Evolutionary conservation across 257 asterid species (phyloP).

Genomic region (Salvia splendens): DNA sequence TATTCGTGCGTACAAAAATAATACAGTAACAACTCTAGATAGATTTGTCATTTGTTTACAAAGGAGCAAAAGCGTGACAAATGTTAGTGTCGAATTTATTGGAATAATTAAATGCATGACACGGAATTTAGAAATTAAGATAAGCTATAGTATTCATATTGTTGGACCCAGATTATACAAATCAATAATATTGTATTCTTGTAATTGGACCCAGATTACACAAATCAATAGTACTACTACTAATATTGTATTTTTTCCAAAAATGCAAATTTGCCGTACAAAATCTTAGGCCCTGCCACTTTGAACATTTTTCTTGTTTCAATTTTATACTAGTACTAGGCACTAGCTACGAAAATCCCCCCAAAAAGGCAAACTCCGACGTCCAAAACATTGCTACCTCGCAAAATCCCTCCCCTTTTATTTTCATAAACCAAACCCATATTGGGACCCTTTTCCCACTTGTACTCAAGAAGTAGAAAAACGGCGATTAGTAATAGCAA

Average conservation of each 20-base stretch:
- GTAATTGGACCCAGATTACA: too few species aligned
- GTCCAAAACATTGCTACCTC: not conserved
- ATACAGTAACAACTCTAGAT: too few species aligned
- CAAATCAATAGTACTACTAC: too few species aligned
- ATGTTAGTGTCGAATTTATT: too few species aligned
- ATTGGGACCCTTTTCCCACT: too few species aligned
- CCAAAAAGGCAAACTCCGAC: conserved; percentile 31
- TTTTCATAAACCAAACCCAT: too few species aligned
- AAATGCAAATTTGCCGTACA: conserved; percentile 24
- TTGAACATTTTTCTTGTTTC: not conserved
- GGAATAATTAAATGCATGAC: not conserved
- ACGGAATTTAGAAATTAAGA: not conserved
- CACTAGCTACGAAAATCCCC: conserved; percentile 16
- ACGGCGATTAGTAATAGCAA: not conserved
- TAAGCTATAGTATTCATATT: too few species aligned
- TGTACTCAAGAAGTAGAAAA: too few species aligned
- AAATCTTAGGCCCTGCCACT: conserved; percentile 19
- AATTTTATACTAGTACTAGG: too few species aligned
- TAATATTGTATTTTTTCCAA: not conserved
- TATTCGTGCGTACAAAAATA: too few species aligned
- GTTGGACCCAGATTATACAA: not conserved
- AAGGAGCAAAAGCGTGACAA: too few species aligned
- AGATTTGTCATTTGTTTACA: too few species aligned
- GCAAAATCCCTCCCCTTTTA: not conserved
- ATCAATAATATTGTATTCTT: not conserved